Conservation (phyloP, 257 asterid genomes). For the Solanum habrochaites region DNA sequence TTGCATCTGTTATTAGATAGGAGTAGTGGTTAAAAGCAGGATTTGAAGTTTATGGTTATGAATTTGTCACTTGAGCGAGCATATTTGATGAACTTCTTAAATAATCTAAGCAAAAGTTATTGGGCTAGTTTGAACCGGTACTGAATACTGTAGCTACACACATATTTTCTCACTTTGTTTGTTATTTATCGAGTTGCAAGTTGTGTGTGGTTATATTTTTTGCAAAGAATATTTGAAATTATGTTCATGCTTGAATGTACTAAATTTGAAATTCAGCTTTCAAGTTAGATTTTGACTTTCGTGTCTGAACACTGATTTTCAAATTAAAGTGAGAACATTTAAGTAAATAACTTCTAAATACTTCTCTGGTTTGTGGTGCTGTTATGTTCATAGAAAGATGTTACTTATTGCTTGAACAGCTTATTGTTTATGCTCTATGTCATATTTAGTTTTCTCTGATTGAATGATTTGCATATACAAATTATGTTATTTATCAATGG, state of each 20-base stretch:
- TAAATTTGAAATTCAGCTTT: not conserved
- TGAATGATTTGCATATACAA: not conserved
- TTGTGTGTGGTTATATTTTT: not conserved
- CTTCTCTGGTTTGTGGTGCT: not conserved
- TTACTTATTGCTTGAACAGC: not conserved
- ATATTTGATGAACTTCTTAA: not conserved
- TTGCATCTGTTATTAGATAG: not conserved
- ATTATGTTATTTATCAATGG: not conserved
- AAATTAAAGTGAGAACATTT: not conserved
- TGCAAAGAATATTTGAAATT: not conserved
- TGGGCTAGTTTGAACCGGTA: not conserved
- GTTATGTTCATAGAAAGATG: not conserved
- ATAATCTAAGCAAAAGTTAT: not conserved
- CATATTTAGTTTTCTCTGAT: not conserved
- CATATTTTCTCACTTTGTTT: not conserved
- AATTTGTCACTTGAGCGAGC: not conserved
- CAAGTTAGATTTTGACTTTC: not conserved
- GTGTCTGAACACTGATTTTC: fast-evolving
- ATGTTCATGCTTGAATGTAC: not conserved
- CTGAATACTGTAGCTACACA: not conserved
- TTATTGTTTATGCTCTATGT: not conserved
- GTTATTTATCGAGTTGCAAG: not conserved
- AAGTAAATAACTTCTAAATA: not conserved
- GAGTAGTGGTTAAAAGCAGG: not conserved
- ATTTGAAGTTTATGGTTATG: not conserved